Evolutionary conservation across 2,329 filamentous ascomycete species (phyloP).

Genomic region (Calonectria fujianensis): DNA sequence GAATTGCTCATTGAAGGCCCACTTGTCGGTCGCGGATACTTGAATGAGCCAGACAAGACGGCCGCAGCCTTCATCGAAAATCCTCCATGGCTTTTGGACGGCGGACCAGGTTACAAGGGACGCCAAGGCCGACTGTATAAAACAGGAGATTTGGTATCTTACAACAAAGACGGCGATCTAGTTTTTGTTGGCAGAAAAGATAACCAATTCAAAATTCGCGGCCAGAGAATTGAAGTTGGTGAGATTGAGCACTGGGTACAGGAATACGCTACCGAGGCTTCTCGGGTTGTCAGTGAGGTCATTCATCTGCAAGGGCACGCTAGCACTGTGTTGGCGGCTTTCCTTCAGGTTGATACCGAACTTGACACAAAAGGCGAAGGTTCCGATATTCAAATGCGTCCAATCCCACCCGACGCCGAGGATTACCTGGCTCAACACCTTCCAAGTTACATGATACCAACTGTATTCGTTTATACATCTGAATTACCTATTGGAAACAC

Average conservation of each 20-base stretch:
- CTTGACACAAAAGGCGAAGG: no score
- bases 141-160: conserved; percentile 68
- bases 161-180: conserved; percentile 63
- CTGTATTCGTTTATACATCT: conserved; percentile 36
- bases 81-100: conserved; percentile 20
- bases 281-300: conserved; percentile 34
- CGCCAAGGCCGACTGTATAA: conserved; percentile 60
- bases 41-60: conserved; percentile 13
- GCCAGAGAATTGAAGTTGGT: conserved; percentile 71
- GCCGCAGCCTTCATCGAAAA: background rate
- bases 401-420: background rate
- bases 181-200: conserved; percentile 72
- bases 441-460: conserved; percentile 49
- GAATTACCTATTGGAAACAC: conserved; percentile 42
- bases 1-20: conserved; percentile 39
- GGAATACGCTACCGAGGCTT: background rate
- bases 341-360: conserved; percentile 1
- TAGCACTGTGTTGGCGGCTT: conserved; percentile 10
- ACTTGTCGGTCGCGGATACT: conserved; percentile 11
- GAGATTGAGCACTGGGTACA: conserved; percentile 51
- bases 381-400: background rate
- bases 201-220: conserved; percentile 74
- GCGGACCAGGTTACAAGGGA: background rate
- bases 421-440: conserved; percentile 32
- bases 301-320: conserved; percentile 22